phyloP scores from a whole-genome alignment of 805 yeast genomes.

The Lipomyces sp. region DNA sequence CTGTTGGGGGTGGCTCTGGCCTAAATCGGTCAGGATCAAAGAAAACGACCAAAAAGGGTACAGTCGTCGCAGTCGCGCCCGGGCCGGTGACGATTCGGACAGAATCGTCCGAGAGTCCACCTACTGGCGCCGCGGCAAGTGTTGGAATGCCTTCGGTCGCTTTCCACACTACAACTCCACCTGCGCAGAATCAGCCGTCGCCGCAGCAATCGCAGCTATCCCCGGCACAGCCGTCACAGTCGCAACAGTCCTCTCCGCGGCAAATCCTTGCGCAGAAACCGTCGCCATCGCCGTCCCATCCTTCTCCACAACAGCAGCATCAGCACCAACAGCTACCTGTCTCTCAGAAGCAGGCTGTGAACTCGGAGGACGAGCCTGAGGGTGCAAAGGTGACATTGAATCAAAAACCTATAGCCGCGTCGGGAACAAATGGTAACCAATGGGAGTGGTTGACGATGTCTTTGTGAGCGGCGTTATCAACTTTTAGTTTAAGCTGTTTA shows the following conservation, averaged over 20 bases:
- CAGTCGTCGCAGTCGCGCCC: constrained; percentile 22
- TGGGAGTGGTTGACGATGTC: constrained; percentile 47
- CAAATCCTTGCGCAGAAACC: constrained; percentile 4
- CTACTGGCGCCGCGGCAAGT: constrained; percentile 6
- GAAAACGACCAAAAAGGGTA: constrained; percentile 28
- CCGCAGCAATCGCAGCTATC: constrained; percentile 27
- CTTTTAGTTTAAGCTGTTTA: not conserved
- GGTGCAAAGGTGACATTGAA: constrained; percentile 18
- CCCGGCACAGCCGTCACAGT: constrained; percentile 20
- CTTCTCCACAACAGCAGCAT: constrained; percentile 25
- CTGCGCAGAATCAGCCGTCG: constrained; percentile 11
- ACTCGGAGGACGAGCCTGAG: constrained; percentile 1
- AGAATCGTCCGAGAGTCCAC: not conserved
- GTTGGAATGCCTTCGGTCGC: constrained; percentile 16
- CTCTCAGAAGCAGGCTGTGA: constrained; percentile 14
- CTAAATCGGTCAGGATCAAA: constrained; percentile 25
- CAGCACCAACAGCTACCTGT: constrained; percentile 32
- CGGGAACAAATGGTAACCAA: constrained; percentile 37
- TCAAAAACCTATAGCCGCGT: constrained; percentile 12
- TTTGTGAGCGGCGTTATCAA: constrained; percentile 29
- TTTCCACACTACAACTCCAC: constrained; percentile 16
- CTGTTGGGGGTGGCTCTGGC: constrained; percentile 8
- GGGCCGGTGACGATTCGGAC: constrained; percentile 5
- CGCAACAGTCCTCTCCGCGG: constrained; percentile 6
- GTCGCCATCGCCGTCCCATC: constrained; percentile 7